Conservation (phyloP, 2,329 filamentous ascomycete genomes). For the Fusarium sp. region DNA sequence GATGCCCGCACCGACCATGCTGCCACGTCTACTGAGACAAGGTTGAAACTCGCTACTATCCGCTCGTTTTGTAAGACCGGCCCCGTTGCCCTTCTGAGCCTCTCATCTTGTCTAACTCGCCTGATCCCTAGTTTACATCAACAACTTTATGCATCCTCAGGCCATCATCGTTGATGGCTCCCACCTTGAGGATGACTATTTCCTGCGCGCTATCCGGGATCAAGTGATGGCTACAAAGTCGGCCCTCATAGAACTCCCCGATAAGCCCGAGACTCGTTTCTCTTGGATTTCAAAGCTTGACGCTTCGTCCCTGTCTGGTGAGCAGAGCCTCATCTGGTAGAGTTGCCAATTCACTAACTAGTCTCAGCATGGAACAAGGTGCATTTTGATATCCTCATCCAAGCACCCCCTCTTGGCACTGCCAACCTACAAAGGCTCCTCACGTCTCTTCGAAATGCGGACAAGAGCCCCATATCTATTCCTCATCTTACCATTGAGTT, state of each 20-base stretch:
- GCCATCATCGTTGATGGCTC: conserved; percentile 79
- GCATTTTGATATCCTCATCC: conserved; percentile 85
- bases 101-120: conserved; percentile 17
- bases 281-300: conserved; percentile 86
- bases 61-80: conserved; percentile 70
- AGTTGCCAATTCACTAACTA: conserved; percentile 27
- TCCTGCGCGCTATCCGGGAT: conserved; percentile 69
- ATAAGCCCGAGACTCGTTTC: conserved; percentile 70
- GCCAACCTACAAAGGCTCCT: conserved; percentile 83
- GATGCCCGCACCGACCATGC: conserved; percentile 83
- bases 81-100: neutral
- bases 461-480: conserved; percentile 76
- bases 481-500: conserved; percentile 89
- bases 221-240: conserved; percentile 64
- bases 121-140: conserved; percentile 68
- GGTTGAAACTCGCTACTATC: conserved; percentile 73
- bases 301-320: conserved; percentile 75
- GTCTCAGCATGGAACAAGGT: conserved; percentile 79
- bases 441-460: conserved; percentile 78
- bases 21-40: conserved; percentile 74
- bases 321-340: conserved; percentile 20
- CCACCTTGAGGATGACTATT: conserved; percentile 74
- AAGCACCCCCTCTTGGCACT: conserved; percentile 76
- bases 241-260: conserved; percentile 82
- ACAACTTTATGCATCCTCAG: conserved; percentile 81